These are phyloP conservation scores for Phytophthora ramorum DNA, from an alignment of 352 stramenopile genomes.

Conservation along the genomic window DNA sequence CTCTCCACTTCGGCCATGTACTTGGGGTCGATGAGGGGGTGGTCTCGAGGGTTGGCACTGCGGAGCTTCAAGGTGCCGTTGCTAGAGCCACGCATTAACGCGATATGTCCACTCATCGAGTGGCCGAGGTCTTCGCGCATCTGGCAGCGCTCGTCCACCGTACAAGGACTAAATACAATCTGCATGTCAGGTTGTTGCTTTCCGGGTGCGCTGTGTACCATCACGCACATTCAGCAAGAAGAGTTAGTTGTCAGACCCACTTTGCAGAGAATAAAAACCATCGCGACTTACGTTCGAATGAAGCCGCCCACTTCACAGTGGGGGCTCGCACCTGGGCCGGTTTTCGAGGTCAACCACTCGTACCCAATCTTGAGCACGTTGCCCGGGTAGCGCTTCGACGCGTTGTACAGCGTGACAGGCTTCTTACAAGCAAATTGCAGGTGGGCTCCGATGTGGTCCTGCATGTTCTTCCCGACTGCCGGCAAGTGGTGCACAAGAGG, in stretches of 20 bases:
- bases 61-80: slow-evolving; percentile 78
- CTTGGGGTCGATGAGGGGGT: slow-evolving; percentile 86
- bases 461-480: slow-evolving; percentile 84
- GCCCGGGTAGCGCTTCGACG: slow-evolving; percentile 82
- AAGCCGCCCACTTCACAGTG: slow-evolving; percentile 87
- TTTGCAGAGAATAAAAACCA: background rate
- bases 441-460: slow-evolving; percentile 86
- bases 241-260: background rate
- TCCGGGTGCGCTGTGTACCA: slow-evolving; percentile 45
- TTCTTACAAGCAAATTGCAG: slow-evolving; percentile 87
- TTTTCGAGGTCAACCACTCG: slow-evolving; percentile 72
- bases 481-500: slow-evolving; percentile 75
- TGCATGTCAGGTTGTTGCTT: slow-evolving; percentile 84
- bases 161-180: slow-evolving; percentile 84
- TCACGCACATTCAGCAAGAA: background rate
- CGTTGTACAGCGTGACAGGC: slow-evolving; percentile 87
- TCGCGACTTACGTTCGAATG: slow-evolving; percentile 63
- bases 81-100: slow-evolving; percentile 82
- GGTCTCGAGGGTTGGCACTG: slow-evolving; percentile 66
- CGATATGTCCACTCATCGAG: slow-evolving; percentile 85
- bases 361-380: slow-evolving; percentile 80
- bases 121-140: slow-evolving; percentile 51
- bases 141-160: slow-evolving; percentile 45
- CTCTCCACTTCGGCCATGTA: slow-evolving; percentile 80
- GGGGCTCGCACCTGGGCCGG: slow-evolving; percentile 66